Base-by-base conservation (phyloP, 352 stramenopile genomes). In the Phytophthora aleatoria region DNA sequence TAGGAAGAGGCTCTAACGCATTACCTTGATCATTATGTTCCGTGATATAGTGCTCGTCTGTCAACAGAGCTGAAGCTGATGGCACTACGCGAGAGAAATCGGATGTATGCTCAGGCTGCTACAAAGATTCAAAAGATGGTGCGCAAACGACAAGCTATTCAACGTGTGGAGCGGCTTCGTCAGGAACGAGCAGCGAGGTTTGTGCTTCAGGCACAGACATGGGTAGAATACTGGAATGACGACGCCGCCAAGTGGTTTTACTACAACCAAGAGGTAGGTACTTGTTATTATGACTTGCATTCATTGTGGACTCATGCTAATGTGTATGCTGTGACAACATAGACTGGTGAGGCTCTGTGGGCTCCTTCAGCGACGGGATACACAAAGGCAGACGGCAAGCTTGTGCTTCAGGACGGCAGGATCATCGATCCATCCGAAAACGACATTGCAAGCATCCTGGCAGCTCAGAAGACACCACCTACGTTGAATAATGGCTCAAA, bases 221-320 rank as follows among this genome's bases (percentile, higher is more conserved):
- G 82, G 79, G 75, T 81, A 12, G 84, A 95, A 61, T 91, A 89
- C 63, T 95, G 84, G 86, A 90, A 72, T 56, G 83, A 95, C 35
- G 82, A 95, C 26, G 67, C 77, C 0, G 68, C 72, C 6, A 74
- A 81, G 41, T 95, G 81, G 83, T 91, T 91, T 63, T 95, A 91
- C 62, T 91, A 91, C 77, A 86, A 91, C 43, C 73, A 83, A 42
- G 60, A 81, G 54, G 79, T 87, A 52, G 13, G 49, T 52, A 10
- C 12, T 53, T 39, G 3, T 41, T 39, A 16, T 12, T 12, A 38
- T 43, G 9, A n/a, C 30, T 20, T 50, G 27, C 28, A 24, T 20
- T 48, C 6, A 30, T 43, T 41, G 20, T 50, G 20, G 20, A 35
- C 13, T 28, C 8, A 50, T 31, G 49, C 41, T 70, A 45, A 73